A percentile compares a stretch with the other conserved stretches of the same genome.
These are phyloP conservation scores for Hirsutella rhossiliensis DNA, from an alignment of 2,329 filamentous ascomycete genomes.

Conservation along the genomic window DNA sequence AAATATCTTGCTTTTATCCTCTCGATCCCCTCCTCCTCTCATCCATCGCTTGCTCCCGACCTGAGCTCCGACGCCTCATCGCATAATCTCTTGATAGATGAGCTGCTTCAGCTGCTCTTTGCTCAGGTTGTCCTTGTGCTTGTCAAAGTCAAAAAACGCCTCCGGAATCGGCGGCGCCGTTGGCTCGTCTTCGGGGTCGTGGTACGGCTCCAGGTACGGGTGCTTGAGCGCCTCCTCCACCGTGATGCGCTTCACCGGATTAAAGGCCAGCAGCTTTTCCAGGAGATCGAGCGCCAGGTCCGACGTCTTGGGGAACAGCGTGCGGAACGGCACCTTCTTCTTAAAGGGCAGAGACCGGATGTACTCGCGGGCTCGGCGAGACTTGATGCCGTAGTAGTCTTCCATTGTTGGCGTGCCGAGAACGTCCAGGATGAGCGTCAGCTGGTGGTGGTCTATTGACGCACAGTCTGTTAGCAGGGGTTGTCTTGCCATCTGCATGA, in stretches of 20 bases:
- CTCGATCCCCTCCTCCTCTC: too few relatives aligned
- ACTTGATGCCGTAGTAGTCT: slow-evolving; percentile 99
- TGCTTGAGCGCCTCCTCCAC: slow-evolving; percentile 96
- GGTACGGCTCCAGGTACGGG: slow-evolving; percentile 96
- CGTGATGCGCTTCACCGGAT: slow-evolving; percentile 95
- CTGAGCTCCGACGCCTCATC: slow-evolving; percentile 20
- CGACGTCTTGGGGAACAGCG: slow-evolving; percentile 98
- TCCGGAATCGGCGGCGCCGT: slow-evolving; percentile 94
- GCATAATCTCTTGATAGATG: slow-evolving; percentile 95
- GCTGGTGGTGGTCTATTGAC: slow-evolving; percentile 77
- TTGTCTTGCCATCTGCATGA: background rate
- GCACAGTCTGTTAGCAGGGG: too few relatives aligned
- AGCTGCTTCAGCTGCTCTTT: slow-evolving; percentile 97
- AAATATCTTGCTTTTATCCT: too few relatives aligned
- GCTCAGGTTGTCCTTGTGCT: slow-evolving; percentile 97
- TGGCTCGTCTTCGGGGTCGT: slow-evolving; percentile 96
- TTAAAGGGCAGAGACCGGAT: slow-evolving; percentile 97
- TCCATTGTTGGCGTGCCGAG: slow-evolving; percentile 98
- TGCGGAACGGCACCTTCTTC: slow-evolving; percentile 98
- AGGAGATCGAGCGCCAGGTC: slow-evolving; percentile 86
- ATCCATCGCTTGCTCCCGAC: too few relatives aligned
- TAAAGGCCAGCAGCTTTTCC: slow-evolving; percentile 94
- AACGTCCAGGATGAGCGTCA: slow-evolving; percentile 93
- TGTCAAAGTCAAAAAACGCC: slow-evolving; percentile 99
- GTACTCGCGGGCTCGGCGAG: slow-evolving; percentile 90